Percentiles rank a stretch among this genome's conserved stretches.
These are phyloP conservation scores for Mrakia hoshinonis DNA, from an alignment of 768 basidiomycete genomes.

Conservation along the genomic window DNA sequence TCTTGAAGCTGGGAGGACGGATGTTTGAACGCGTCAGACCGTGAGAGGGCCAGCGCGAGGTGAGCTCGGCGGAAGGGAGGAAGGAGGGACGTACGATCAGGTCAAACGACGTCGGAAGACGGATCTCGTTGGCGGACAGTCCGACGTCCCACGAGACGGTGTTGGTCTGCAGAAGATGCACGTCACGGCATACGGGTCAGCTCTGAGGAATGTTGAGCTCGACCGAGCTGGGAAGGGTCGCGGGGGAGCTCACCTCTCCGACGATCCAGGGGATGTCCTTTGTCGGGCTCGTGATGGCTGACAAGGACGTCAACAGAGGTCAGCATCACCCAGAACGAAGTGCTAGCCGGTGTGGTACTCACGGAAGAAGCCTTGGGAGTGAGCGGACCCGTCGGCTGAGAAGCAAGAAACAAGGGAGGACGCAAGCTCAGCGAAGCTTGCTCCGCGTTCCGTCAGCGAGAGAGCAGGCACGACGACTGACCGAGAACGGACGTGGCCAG, in stretches of 20 bases:
- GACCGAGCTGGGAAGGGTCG: neutral
- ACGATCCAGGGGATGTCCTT: neutral
- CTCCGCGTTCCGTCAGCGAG: neutral
- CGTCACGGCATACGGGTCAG: neutral
- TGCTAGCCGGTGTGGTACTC: neutral
- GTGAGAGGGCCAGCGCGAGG: too few species aligned
- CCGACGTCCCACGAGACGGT: neutral
- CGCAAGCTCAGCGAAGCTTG: neutral
- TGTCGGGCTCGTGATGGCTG: neutral
- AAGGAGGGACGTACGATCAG: neutral
- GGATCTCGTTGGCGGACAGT: neutral
- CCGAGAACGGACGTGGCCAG: neutral
- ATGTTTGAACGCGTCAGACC: neutral
- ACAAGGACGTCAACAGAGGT: neutral
- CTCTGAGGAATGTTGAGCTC: neutral
- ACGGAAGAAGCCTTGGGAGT: constrained; percentile 2
- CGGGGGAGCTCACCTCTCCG: neutral
- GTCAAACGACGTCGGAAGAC: neutral
- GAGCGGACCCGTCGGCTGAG: neutral
- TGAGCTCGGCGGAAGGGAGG: too few species aligned
- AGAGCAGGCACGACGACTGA: neutral
- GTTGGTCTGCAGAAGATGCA: neutral
- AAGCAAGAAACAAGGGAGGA: neutral
- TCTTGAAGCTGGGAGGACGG: neutral
- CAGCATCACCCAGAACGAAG: neutral